phyloP scores from a whole-genome alignment of 441 rosid species.

The Brassica balearica region DNA sequence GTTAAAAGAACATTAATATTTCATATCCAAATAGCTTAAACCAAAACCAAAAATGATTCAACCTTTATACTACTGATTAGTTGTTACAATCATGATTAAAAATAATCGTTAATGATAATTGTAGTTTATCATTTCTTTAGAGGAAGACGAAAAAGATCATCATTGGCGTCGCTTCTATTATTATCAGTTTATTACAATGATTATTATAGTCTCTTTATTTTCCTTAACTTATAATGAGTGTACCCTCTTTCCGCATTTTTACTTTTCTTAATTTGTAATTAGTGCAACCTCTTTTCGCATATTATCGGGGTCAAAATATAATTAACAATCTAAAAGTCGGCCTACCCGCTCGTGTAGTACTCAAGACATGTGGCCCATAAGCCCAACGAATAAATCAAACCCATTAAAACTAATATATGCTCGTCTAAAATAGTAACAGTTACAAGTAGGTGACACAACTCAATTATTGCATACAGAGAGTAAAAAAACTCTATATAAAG shows the following conservation, averaged over 20 bases:
- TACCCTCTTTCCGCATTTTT: constrained; percentile 1
- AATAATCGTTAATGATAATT: not conserved
- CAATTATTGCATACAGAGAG: not conserved
- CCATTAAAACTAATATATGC: constrained; percentile 31
- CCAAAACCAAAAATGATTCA: not conserved
- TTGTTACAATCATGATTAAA: not conserved
- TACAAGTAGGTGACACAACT: constrained; percentile 41
- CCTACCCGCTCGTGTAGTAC: constrained; percentile 80
- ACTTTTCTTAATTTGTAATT: not conserved
- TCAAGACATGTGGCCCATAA: constrained; percentile 53
- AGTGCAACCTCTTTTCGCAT: constrained; percentile 34
- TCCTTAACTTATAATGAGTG: not conserved
- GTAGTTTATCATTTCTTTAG: constrained; percentile 1
- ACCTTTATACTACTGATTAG: not conserved
- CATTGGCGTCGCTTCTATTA: constrained; percentile 37
- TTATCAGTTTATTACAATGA: constrained; percentile 5
- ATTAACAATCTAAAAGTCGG: constrained; percentile 44
- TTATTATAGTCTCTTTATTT: constrained; percentile 10
- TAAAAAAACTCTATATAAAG: constrained; percentile 55
- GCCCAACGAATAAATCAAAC: constrained; percentile 44
- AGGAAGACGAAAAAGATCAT: constrained; percentile 16
- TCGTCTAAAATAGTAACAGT: constrained; percentile 33
- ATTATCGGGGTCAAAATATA: constrained; percentile 37
- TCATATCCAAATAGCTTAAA: not conserved
- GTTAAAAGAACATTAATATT: not conserved